phyloP scores from a whole-genome alignment of 768 basidiomycete genomes.

The Lentinula boryana region DNA sequence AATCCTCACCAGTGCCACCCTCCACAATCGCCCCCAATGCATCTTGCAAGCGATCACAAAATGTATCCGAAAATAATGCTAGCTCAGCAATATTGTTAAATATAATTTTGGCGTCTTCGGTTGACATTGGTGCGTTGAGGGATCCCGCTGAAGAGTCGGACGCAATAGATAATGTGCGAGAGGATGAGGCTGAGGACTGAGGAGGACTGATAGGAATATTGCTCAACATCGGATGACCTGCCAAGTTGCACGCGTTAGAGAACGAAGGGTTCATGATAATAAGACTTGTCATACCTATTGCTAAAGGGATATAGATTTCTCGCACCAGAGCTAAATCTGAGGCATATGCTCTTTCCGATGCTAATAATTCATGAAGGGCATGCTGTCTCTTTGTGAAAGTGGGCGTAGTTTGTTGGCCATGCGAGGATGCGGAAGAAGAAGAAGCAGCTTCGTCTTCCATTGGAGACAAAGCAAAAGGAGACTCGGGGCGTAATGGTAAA shows the following conservation, averaged over 20 bases:
- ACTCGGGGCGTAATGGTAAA: constrained; percentile 6
- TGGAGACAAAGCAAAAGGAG: constrained; percentile 8
- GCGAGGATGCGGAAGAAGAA: constrained; percentile 19
- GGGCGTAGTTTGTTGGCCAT: constrained; percentile 14
- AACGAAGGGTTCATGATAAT: not conserved
- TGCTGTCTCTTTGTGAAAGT: constrained; percentile 66
- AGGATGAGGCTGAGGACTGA: constrained; percentile 45
- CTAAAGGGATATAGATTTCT: constrained; percentile 74
- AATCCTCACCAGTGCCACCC: constrained; percentile 62
- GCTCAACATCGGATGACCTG: constrained; percentile 20
- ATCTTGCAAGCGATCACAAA: constrained; percentile 58
- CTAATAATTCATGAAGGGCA: constrained; percentile 71
- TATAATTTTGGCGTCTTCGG: constrained; percentile 63
- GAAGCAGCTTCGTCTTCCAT: constrained; percentile 21
- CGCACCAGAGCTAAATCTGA: constrained; percentile 77
- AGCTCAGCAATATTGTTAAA: constrained; percentile 76
- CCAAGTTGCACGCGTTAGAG: constrained; percentile 17
- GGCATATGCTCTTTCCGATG: constrained; percentile 77
- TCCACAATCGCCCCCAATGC: constrained; percentile 61
- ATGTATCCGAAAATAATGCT: constrained; percentile 62
- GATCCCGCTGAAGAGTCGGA: constrained; percentile 38
- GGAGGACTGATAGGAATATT: constrained; percentile 40
- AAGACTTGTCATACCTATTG: constrained; percentile 43
- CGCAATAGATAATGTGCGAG: constrained; percentile 42
- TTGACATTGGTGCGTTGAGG: constrained; percentile 56